These are phyloP conservation scores for Centella asiatica DNA, from an alignment of 129 eudicot genomes.

Conservation along the genomic window DNA sequence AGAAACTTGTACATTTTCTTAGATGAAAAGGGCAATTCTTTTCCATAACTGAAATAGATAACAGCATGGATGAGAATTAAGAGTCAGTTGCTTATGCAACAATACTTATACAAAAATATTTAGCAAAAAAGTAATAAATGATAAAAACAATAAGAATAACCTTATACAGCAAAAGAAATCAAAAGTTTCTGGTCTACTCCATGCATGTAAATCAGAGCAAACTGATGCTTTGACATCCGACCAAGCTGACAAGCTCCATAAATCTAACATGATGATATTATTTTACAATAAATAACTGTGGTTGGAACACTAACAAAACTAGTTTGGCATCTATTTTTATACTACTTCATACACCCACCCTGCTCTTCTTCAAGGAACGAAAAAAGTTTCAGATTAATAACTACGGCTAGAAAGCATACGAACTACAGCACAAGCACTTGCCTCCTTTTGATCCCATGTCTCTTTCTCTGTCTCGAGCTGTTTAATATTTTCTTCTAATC, in stretches of 20 bases:
- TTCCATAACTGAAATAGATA: background rate
- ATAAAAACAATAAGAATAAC: no score
- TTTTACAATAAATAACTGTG: background rate
- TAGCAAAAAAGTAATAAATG: no score
- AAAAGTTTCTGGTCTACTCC: background rate
- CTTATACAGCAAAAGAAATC: no score
- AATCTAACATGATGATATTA: background rate
- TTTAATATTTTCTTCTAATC: slow-evolving; percentile 34
- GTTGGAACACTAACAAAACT: background rate
- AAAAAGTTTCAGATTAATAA: background rate
- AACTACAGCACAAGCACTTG: slow-evolving; percentile 9
- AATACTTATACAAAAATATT: background rate
- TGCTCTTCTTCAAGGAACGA: no score
- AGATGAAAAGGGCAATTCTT: no score
- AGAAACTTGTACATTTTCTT: background rate
- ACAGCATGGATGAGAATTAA: background rate
- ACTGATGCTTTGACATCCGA: background rate
- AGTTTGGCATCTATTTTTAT: background rate
- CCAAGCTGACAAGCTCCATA: background rate
- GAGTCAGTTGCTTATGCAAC: background rate
- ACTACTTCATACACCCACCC: no score
- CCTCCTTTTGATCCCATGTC: slow-evolving; percentile 41
- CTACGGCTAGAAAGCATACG: no score
- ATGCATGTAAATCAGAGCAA: background rate
- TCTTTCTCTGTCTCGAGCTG: slow-evolving; percentile 43